A percentile compares a stretch with the other conserved stretches of the same genome.
Conservation (phyloP, 73 alveolate genomes). For the Tetrahymena borealis region DNA sequence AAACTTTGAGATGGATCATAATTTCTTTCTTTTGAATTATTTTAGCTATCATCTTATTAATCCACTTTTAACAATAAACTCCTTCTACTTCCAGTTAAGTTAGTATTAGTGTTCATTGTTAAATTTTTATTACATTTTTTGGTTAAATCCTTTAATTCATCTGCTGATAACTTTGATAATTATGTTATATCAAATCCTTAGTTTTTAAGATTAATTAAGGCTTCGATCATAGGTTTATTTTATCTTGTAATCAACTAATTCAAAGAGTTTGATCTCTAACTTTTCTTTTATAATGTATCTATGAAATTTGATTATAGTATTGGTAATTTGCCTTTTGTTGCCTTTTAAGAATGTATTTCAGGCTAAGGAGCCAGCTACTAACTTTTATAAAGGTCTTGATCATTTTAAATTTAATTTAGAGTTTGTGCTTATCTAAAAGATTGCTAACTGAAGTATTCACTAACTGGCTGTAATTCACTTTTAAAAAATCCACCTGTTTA, state of each 20-base stretch:
- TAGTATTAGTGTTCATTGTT: too few species aligned
- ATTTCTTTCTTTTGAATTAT: too few species aligned
- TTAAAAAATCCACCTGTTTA: background rate
- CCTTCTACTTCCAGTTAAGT: too few species aligned
- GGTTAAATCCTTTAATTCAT: background rate
- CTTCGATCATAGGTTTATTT: background rate
- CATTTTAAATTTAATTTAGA: too few species aligned
- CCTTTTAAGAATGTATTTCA: background rate
- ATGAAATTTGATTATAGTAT: background rate
- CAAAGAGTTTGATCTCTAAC: background rate
- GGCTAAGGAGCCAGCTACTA: background rate
- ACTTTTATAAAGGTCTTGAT: background rate
- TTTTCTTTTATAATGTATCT: background rate
- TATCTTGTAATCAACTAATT: background rate
- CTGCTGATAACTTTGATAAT: background rate
- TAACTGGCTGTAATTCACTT: background rate
- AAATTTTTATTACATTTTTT: background rate
- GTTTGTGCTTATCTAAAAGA: background rate
- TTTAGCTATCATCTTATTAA: too few species aligned
- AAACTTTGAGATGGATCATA: too few species aligned
- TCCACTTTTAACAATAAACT: too few species aligned
- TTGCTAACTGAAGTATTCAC: background rate
- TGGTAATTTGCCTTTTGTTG: background rate
- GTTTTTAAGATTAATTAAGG: background rate
- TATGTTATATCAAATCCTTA: background rate